Percentiles rank a stretch among this genome's conserved stretches.
Conservation (phyloP, 2,329 filamentous ascomycete genomes). For the Dendrostoma leiphaemia region DNA sequence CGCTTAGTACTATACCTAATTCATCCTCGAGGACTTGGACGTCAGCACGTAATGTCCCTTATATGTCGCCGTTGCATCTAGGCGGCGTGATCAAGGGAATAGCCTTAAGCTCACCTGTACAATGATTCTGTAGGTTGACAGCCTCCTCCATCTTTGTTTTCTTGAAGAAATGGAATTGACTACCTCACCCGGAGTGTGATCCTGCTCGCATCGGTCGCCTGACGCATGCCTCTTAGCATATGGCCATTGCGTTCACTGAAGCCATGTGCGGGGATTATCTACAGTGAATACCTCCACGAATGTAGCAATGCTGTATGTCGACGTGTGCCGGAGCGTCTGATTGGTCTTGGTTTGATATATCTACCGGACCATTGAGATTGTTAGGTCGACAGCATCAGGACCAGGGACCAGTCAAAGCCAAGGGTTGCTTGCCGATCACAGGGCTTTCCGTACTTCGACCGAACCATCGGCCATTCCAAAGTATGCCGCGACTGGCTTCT, state of each 20-base stretch:
- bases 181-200: no score
- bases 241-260: no score
- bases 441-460: constrained; percentile 47
- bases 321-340: not conserved
- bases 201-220: no score
- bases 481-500: constrained; percentile 91
- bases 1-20: constrained; percentile 17
- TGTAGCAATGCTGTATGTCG: no score
- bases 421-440: not conserved
- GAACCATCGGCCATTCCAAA: constrained; percentile 84
- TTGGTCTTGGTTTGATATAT: not conserved
- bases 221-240: no score
- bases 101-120: no score
- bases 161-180: no score
- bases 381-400: not conserved
- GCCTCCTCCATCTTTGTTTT: no score
- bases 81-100: not conserved
- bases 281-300: no score
- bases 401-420: not conserved
- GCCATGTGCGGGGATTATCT: no score
- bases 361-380: not conserved
- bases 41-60: not conserved
- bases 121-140: no score
- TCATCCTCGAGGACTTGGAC: constrained; percentile 12
- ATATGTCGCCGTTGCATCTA: not conserved